phyloP scores from a whole-genome alignment of 164 flowering plant species.

The Annona cherimola region DNA sequence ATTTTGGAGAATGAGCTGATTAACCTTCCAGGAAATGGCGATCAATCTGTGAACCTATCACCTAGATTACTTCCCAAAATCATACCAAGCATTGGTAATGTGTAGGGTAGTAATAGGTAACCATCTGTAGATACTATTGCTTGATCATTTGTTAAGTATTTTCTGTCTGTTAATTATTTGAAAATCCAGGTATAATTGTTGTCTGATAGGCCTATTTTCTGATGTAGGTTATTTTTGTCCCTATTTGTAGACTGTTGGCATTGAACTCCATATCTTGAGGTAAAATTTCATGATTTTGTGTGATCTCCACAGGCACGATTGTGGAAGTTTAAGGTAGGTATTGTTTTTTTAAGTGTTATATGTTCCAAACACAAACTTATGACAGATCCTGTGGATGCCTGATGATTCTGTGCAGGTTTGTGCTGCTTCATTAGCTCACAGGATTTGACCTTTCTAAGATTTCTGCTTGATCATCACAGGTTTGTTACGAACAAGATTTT shows the following conservation, averaged over 20 bases:
- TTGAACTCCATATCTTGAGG: background rate
- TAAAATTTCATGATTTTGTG: background rate
- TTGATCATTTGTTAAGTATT: background rate
- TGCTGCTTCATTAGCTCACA: background rate
- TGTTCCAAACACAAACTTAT: too few relatives aligned
- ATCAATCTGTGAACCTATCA: slow-evolving; percentile 26
- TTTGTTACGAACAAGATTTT: too few relatives aligned
- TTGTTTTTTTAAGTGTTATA: background rate
- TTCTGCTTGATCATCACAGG: background rate
- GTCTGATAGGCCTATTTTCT: background rate
- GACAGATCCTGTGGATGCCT: background rate
- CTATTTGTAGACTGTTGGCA: background rate
- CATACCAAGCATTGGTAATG: slow-evolving; percentile 55
- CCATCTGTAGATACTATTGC: background rate
- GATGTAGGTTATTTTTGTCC: background rate
- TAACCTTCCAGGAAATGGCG: slow-evolving; percentile 34
- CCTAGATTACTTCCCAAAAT: slow-evolving; percentile 57
- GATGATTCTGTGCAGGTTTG: background rate
- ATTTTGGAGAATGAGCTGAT: slow-evolving; percentile 56
- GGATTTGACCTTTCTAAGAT: background rate
- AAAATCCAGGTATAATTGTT: background rate
- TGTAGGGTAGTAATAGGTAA: slow-evolving; percentile 9
- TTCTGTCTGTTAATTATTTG: background rate
- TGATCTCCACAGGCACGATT: background rate
- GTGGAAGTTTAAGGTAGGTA: background rate